Evolutionary conservation across 306 rosid species (phyloP).

Genomic region (Glycyrrhiza uralensis): DNA sequence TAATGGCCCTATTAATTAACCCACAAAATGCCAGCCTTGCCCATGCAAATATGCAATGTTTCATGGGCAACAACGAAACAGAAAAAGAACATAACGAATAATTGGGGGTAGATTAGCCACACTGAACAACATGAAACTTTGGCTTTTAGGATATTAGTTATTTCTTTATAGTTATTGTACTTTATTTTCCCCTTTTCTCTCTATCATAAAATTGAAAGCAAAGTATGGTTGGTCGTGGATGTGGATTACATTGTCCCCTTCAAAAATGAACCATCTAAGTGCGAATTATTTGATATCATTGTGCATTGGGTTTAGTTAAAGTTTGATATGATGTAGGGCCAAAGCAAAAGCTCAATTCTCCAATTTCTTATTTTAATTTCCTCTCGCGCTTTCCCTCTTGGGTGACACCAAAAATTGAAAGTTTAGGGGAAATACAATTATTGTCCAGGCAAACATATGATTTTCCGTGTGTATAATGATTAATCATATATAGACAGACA

Average conservation of each 20-base stretch:
- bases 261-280: slow-evolving; percentile 15
- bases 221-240: slow-evolving; percentile 28
- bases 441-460: not conserved
- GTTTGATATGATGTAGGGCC: slow-evolving; percentile 18
- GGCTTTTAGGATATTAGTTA: slow-evolving; percentile 11
- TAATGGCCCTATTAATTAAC: too few species aligned
- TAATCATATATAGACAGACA: not conserved
- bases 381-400: not conserved
- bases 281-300: slow-evolving; percentile 51
- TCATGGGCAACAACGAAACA: too few species aligned
- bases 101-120: not conserved
- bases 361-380: not conserved
- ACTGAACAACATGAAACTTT: not conserved
- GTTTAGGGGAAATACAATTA: not conserved
- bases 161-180: not conserved
- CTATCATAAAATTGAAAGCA: slow-evolving; percentile 15
- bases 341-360: slow-evolving; percentile 13
- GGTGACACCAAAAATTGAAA: not conserved
- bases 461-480: not conserved
- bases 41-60: too few species aligned
- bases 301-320: slow-evolving; percentile 52
- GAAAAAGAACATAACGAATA: not conserved
- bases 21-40: too few species aligned
- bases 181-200: not conserved
- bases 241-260: slow-evolving; percentile 21